Conservation (phyloP, 768 basidiomycete species). For the Hemileccinum rubropunctum region DNA sequence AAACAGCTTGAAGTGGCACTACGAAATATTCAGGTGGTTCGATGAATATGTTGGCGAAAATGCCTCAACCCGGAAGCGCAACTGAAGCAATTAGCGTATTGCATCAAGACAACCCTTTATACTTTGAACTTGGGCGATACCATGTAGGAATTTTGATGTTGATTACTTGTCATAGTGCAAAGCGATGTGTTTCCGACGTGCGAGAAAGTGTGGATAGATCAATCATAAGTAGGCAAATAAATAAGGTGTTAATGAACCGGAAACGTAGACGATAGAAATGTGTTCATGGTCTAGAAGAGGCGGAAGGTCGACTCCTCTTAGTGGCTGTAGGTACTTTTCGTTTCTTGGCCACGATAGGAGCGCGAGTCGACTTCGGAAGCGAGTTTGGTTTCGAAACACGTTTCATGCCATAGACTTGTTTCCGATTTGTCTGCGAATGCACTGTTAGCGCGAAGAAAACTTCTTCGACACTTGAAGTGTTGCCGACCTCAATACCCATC, state of each 20-base stretch:
- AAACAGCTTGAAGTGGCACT: slow-evolving; percentile 92
- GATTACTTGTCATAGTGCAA: slow-evolving; percentile 2
- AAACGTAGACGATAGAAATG: not conserved
- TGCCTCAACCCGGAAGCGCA: slow-evolving; percentile 2
- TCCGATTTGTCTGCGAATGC: slow-evolving; percentile 37
- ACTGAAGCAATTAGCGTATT: slow-evolving; percentile 4
- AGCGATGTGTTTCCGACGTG: slow-evolving; percentile 9
- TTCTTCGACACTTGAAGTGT: slow-evolving; percentile 2
- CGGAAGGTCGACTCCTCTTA: slow-evolving; percentile 14
- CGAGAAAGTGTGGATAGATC: slow-evolving; percentile 1
- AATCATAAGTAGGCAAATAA: slow-evolving; percentile 13
- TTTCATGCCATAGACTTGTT: slow-evolving; percentile 34
- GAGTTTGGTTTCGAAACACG: slow-evolving; percentile 17
- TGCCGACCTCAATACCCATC: slow-evolving; percentile 55
- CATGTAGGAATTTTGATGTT: not conserved
- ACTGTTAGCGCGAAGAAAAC: not conserved
- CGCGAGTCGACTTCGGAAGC: slow-evolving; percentile 3
- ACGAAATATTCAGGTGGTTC: slow-evolving; percentile 93
- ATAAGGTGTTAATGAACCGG: slow-evolving; percentile 2
- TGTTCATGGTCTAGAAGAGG: slow-evolving; percentile 9
- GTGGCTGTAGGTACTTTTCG: slow-evolving; percentile 12
- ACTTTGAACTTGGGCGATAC: not conserved
- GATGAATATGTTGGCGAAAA: slow-evolving; percentile 55
- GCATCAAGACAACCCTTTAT: not conserved
- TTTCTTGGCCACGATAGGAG: slow-evolving; percentile 16